Evolutionary conservation across 2,329 filamentous ascomycete genomes (phyloP).

Genomic region (Colletotrichum cuscutae): DNA sequence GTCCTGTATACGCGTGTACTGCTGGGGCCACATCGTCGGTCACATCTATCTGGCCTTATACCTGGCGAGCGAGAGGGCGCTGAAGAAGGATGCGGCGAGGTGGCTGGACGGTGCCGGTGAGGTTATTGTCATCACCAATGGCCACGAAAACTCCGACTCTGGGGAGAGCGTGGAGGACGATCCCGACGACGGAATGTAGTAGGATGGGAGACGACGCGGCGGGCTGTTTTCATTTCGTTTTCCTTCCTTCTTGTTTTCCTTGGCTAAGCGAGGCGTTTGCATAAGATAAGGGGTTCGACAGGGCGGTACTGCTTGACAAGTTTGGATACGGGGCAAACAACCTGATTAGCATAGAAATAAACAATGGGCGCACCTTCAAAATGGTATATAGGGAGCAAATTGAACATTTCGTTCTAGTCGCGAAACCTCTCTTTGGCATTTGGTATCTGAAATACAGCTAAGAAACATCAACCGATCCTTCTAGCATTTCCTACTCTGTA

Average conservation of each 20-base stretch:
- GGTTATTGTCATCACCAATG: conserved; percentile 53
- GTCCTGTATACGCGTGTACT: conserved; percentile 72
- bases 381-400: neutral
- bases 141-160: conserved; percentile 30
- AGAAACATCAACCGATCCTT: neutral
- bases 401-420: neutral
- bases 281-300: neutral
- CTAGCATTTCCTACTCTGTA: neutral
- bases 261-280: conserved; percentile 1
- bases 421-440: neutral
- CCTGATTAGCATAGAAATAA: neutral
- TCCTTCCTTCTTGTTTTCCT: neutral
- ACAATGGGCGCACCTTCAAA: neutral
- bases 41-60: conserved; percentile 83
- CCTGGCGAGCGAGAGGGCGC: conserved; percentile 72
- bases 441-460: conserved; percentile 19
- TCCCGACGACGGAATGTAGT: neutral
- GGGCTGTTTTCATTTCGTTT: neutral
- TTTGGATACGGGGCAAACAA: neutral
- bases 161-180: conserved; percentile 27
- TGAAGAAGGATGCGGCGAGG: conserved; percentile 65
- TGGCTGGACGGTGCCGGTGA: conserved; percentile 76
- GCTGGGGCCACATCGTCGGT: conserved; percentile 79
- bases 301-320: neutral
- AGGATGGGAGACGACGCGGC: neutral